Base-by-base conservation (phyloP, 352 stramenopile genomes). In the Phytophthora lateralis region DNA sequence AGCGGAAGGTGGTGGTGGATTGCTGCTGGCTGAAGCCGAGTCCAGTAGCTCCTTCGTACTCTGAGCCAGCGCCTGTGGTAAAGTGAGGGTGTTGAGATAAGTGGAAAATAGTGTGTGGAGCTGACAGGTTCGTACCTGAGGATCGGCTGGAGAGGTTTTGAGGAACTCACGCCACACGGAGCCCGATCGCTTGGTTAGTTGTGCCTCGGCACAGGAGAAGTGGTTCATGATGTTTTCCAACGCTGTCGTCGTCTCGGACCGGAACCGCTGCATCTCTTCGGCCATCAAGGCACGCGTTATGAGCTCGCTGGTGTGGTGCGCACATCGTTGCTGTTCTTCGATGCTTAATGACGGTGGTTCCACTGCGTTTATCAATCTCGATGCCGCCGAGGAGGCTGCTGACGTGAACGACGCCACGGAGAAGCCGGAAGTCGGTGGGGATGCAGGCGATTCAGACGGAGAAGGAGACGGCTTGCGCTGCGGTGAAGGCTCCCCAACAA, bases 191-290 rank as follows among this genome's bases (percentile, higher is more conserved):
- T 88, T 89, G 11, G 74, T 71, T 21, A 89, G 43, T 43, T 91
- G 79, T 11, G 71, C 69, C 48, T 91, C 70, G 4, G 78, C 82
- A 53, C 75, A 88, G 0, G 80, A 76, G 37, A 91, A 80, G 11
- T 85, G 82, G 44, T 71, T 71, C 57, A 91, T 87, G 20, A 78
- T 69, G 4, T 79, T 71, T 21, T 69, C 66, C 43, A 91, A 26
- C 3, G 63, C 48, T 26, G 58, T 60, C 37, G 70, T 76, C 44
- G 78, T 88, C 37, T 80, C 64, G 12, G 45, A 35, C 62, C 67
- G 66, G 48, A 92, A 87, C 17, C 82, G 80, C 8, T 78, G 50
- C 42, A 88, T 85, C 60, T 90, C 82, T 39, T 88, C 80, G 6
- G 75, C 77, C 18, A 88, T 44, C 11, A 92, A 60, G 9, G 80